Evolutionary conservation across 768 basidiomycete genomes (phyloP), one percentile per base, ranked within the genome.

Genomic region (Cubamyces sp.): DNA sequence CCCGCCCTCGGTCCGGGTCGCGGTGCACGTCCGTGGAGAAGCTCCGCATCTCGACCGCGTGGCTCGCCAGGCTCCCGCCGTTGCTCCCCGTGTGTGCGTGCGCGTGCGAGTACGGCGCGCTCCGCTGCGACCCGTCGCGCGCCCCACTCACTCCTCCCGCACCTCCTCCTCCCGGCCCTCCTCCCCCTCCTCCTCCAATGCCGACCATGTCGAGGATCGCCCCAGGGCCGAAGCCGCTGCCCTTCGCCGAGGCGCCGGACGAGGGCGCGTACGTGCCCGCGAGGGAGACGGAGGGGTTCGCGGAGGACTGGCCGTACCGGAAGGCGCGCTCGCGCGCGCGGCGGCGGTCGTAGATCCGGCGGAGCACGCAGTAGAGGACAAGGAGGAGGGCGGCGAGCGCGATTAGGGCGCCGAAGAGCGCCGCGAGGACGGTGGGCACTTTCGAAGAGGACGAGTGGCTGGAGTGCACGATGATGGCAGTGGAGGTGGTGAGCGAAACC

Each of bases 331-430:
- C 69, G 49, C 62, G 59, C 3, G 64, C 59, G 43, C 66, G 67
- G 14, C 55, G 57, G 11, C 41, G 48, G n/a, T 60, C 56, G 57
- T 61, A 64, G 19, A 58, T 28, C 18, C 62, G 58, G 21, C 62
- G 62, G 45, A 70, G 65, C 54, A 69, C 16, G 48, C 51, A 41
- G 51, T 62, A 69, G 40, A 65, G 18, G 14, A 54, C 43, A 50
- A 60, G 18, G 47, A 64, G 18, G 52, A 66, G 30, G 52, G 69
- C 34, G 15, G 34, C 45, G 48, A 70, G 25, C 37, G 42, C 69
- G 57, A 71, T 60, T 60, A 73, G 48, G 8, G 64, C 41, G 23
- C 69, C 69, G 56, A 70, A 70, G 42, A 64, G 25, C 26, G 55
- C 54, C 15, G 69, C 67, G 42, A 70, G 66, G 39, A 64, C 50